Evolutionary conservation across 2,329 filamentous ascomycete genomes (phyloP).

Genomic region (Eutypa lata): DNA sequence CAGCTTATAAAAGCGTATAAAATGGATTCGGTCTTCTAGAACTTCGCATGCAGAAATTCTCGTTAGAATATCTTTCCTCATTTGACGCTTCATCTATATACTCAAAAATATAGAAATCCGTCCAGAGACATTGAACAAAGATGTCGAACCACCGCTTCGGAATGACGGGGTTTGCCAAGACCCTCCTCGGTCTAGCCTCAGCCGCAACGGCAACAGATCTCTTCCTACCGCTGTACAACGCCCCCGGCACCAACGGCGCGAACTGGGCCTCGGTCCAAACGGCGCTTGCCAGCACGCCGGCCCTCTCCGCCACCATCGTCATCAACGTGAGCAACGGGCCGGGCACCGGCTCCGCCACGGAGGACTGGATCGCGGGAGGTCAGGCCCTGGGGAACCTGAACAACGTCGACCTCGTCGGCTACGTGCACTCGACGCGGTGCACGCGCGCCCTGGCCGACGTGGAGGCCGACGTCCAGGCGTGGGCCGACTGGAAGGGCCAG

Average conservation of each 20-base stretch:
- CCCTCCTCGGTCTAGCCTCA: not conserved
- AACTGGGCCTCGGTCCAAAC: conserved; percentile 1
- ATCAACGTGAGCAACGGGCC: conserved; percentile 4
- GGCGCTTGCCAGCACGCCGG: not conserved
- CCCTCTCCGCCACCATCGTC: not conserved
- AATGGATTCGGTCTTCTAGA: no score
- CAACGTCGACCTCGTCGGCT: not conserved
- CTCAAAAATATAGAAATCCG: not conserved
- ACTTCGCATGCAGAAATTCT: no score
- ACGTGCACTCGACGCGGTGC: not conserved
- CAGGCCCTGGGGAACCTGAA: not conserved
- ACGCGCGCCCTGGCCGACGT: not conserved
- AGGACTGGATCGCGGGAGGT: conserved; percentile 1
- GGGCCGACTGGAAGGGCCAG: conserved; percentile 1
- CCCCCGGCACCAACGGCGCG: conserved; percentile 2
- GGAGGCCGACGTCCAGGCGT: conserved; percentile 2
- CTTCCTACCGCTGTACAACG: conserved; percentile 3
- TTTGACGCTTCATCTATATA: no score
- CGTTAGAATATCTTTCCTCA: no score
- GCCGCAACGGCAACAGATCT: conserved; percentile 1
- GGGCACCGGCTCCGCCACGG: not conserved
- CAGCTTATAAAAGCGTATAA: no score
- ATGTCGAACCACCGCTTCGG: not conserved
- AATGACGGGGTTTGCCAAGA: not conserved
- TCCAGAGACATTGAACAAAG: not conserved